Evolutionary conservation across 73 alveolate genomes (phyloP).

Genomic region (Durusdinium trenchii): DNA sequence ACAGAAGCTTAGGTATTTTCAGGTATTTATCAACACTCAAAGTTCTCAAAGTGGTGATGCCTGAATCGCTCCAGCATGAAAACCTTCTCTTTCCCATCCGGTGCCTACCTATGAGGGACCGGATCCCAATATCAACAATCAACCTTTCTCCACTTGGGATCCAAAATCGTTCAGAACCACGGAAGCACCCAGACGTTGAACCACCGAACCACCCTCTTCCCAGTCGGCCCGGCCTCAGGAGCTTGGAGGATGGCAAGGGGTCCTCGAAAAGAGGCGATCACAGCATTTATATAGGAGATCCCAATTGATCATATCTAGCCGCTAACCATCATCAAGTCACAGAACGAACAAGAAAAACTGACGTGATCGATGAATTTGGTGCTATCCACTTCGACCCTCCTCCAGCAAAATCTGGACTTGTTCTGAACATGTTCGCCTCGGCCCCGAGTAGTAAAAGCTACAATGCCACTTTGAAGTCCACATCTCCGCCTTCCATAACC

Average conservation of each 20-base stretch:
- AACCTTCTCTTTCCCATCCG: background rate
- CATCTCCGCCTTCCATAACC: background rate
- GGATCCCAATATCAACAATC: background rate
- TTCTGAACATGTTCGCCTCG: background rate
- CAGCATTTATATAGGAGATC: too few relatives aligned
- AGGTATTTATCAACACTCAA: background rate
- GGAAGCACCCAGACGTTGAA: background rate
- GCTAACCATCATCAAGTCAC: too few relatives aligned
- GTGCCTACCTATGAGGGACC: background rate
- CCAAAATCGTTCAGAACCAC: background rate
- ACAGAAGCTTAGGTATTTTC: background rate
- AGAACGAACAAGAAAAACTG: too few relatives aligned
- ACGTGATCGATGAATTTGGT: too few relatives aligned
- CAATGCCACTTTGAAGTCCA: background rate
- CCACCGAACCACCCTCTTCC: background rate
- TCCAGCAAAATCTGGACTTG: background rate
- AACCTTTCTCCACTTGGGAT: background rate
- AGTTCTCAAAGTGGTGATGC: background rate
- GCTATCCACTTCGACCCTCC: background rate
- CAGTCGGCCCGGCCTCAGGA: background rate
- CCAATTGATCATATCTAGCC: too few relatives aligned
- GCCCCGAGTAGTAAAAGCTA: background rate
- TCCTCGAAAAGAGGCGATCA: too few relatives aligned
- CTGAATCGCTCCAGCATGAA: background rate
- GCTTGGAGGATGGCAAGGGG: too few relatives aligned